phyloP scores from a whole-genome alignment of 257 asterid genomes.

The Penstemon eatonii region DNA sequence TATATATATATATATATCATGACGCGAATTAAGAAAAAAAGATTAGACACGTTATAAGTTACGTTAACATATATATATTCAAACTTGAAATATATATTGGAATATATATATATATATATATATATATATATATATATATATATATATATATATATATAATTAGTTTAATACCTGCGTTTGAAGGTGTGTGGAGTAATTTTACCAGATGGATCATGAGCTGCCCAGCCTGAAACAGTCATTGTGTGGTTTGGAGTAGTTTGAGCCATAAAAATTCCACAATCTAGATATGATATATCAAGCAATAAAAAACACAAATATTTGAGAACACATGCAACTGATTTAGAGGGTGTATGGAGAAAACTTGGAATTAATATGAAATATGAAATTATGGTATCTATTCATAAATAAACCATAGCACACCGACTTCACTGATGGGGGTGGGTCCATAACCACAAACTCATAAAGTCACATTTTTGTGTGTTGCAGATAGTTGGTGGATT shows the following conservation, averaged over 20 bases:
- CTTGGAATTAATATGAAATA: no score
- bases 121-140: not conserved
- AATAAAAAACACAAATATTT: no score
- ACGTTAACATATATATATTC: no score
- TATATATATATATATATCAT: not conserved
- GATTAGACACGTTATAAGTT: not conserved
- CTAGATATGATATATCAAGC: no score
- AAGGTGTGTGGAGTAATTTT: constrained; percentile 47
- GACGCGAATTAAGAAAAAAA: not conserved
- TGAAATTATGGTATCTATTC: no score
- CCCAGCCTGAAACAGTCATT: constrained; percentile 59
- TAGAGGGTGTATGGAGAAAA: no score
- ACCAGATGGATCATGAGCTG: constrained; percentile 51
- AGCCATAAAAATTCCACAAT: constrained; percentile 32
- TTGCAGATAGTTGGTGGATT: no score
- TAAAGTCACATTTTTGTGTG: no score
- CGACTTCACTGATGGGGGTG: no score
- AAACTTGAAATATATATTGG: not conserved
- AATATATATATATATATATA: not conserved
- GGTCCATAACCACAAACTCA: no score
- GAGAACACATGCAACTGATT: no score
- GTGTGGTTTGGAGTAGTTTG: constrained; percentile 57
- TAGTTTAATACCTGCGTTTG: constrained; percentile 43
- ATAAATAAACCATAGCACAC: no score
- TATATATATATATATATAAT: not conserved